Evolutionary conservation across 257 asterid species (phyloP), one percentile per base, ranked within the genome.

Genomic region (Solanum chmielewskii): DNA sequence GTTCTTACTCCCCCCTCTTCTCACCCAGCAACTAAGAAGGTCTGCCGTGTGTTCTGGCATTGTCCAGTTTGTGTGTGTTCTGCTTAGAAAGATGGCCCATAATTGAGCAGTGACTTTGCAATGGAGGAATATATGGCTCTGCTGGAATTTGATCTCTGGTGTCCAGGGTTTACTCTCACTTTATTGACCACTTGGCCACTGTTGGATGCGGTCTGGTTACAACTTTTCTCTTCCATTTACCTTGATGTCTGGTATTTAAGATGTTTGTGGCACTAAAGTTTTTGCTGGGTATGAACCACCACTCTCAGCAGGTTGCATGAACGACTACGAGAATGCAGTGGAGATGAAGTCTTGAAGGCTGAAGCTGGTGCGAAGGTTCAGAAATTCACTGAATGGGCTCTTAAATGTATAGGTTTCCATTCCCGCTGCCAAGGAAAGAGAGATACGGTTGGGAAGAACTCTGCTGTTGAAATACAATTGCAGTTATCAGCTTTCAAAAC

Each of bases 351-450:
- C 87, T 91, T 97, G 92, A 97, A 96, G 92, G 99, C 98, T 45
- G 99, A 97, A 90, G 99, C 99, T 86, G 98, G 98, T 82, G 94
- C 98, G 66, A 97, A 97, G 91, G 99, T 97, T 83, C 98, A 94
- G 92, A 97, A 97, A 89, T 97, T 97, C 85, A 96, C 99, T 31
- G 99, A 96, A 89, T 97, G 99, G 99, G 99, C 99, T 88, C 96
- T 97, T 89, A 95, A 97, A 90, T 97, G 99, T 87, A 97, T 96
- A 89, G 96, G 99, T 75, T 96, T 97, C 92, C 99, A 97, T 89
- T 95, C 99, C 80, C 98, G 98, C 87, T 93, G 98, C 94, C 98
- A 94, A 88, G 97, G 98, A 81, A 95, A 92, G 87, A 92, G 93
- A 89, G 99, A 94, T 84, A 91, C 92, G 83, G 95, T 92, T 85